Evolutionary conservation across 805 yeast species (phyloP).

Genomic region (Kazachstania martiniae): DNA sequence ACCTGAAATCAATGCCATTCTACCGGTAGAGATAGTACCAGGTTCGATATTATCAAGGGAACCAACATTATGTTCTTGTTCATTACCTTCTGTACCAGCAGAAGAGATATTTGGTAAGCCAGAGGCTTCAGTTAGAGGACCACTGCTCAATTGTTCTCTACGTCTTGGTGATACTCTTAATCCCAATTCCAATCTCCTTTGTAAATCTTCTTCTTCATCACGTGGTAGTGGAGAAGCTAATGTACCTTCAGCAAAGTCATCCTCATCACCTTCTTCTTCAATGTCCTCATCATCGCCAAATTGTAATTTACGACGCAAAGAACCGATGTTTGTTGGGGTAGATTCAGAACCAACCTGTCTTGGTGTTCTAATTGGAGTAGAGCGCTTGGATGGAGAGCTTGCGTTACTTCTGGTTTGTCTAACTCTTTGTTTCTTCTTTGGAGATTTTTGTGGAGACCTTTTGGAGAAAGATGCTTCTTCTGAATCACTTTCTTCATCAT

Average conservation of each 20-base stretch:
- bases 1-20: slow-evolving; percentile 38
- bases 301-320: slow-evolving; percentile 13
- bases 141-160: slow-evolving; percentile 6
- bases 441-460: slow-evolving; percentile 25
- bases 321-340: slow-evolving; percentile 3
- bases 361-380: slow-evolving; percentile 9
- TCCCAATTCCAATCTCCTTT: slow-evolving; percentile 18
- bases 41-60: slow-evolving; percentile 13
- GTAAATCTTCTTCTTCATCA: slow-evolving; percentile 25
- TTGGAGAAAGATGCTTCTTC: slow-evolving; percentile 7
- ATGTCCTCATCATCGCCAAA: slow-evolving; percentile 26
- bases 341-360: slow-evolving; percentile 1
- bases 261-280: slow-evolving; percentile 20
- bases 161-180: slow-evolving; percentile 26
- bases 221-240: slow-evolving; percentile 21
- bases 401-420: slow-evolving; percentile 5
- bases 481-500: slow-evolving; percentile 15
- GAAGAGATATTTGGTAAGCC: slow-evolving; percentile 14
- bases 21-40: slow-evolving; percentile 38
- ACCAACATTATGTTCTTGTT: slow-evolving; percentile 11
- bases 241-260: slow-evolving; percentile 9
- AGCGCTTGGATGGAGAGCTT: slow-evolving; percentile 13
- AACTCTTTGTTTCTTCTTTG: slow-evolving; percentile 23
- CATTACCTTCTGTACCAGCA: slow-evolving; percentile 9
- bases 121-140: slow-evolving; percentile 19